These are phyloP conservation scores for Solanum corneliomulleri DNA, from an alignment of 257 asterid species.

Conservation along the genomic window DNA sequence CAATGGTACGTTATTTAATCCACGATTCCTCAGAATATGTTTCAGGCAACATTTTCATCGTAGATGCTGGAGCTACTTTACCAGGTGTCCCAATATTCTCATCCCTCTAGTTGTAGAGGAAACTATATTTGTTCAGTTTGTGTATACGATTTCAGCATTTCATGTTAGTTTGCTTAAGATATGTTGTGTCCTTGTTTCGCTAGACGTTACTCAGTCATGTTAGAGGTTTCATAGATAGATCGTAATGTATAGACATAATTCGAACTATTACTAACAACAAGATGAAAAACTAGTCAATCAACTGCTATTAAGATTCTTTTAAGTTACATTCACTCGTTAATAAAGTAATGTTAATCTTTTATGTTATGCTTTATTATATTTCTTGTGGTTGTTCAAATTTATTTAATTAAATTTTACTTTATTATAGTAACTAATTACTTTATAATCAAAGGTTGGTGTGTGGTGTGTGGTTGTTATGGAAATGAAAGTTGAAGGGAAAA, in stretches of 20 bases:
- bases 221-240: neutral
- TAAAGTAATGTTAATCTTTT: too few relatives aligned
- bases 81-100: conserved; percentile 59
- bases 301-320: neutral
- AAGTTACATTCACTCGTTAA: neutral
- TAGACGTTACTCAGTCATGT: neutral
- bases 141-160: neutral
- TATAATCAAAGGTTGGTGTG: neutral
- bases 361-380: neutral
- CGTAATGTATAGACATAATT: neutral
- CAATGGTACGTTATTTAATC: conserved; percentile 50
- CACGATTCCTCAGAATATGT: conserved; percentile 53
- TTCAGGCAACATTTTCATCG: conserved; percentile 47
- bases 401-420: neutral
- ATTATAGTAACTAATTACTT: neutral
- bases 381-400: neutral
- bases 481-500: neutral
- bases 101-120: conserved; percentile 29
- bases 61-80: conserved; percentile 52
- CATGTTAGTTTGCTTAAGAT: neutral
- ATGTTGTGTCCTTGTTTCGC: neutral
- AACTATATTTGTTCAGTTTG: neutral
- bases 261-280: neutral
- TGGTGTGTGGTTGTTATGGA: neutral
- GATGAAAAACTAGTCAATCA: neutral